Conservation (phyloP, 768 basidiomycete species). For the Macrolepiota fuliginosa region DNA sequence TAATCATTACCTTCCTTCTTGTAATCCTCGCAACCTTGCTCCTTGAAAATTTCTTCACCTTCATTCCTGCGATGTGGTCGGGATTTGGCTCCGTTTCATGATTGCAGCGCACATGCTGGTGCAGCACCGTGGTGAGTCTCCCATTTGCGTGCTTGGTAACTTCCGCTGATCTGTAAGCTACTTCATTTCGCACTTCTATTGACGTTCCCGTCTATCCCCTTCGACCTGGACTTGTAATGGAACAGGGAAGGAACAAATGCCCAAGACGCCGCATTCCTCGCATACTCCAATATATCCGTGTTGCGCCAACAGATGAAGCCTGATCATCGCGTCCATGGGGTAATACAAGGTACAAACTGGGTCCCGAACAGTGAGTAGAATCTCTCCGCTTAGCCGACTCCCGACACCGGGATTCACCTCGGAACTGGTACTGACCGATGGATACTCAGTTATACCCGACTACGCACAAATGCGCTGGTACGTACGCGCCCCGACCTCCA, state of each 20-base stretch:
- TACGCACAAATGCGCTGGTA: conserved; percentile 74
- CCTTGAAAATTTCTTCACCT: background rate
- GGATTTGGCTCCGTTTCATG: background rate
- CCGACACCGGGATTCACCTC: background rate
- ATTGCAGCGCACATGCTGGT: conserved; percentile 71
- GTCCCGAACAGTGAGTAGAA: conserved; percentile 57
- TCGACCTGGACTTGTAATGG: background rate
- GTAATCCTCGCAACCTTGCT: background rate
- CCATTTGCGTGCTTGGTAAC: background rate
- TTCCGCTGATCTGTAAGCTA: background rate
- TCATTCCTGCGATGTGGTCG: conserved; percentile 5
- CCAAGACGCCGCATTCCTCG: conserved; percentile 83
- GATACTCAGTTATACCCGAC: conserved; percentile 71
- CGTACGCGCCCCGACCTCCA: conserved; percentile 63
- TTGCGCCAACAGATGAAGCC: conserved; percentile 89
- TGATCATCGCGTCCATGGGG: conserved; percentile 74
- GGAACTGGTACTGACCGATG: background rate
- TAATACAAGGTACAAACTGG: conserved; percentile 69
- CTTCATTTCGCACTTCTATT: background rate
- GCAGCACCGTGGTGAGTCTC: conserved; percentile 63
- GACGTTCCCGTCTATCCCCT: background rate
- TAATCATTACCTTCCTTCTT: background rate
- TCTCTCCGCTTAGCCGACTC: background rate
- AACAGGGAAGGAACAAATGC: conserved; percentile 79
- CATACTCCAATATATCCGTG: conserved; percentile 75